Evolutionary conservation across 2,329 filamentous ascomycete genomes (phyloP), one percentile per base, ranked within the genome.

Genomic region (Leptosphaerulina australis): DNA sequence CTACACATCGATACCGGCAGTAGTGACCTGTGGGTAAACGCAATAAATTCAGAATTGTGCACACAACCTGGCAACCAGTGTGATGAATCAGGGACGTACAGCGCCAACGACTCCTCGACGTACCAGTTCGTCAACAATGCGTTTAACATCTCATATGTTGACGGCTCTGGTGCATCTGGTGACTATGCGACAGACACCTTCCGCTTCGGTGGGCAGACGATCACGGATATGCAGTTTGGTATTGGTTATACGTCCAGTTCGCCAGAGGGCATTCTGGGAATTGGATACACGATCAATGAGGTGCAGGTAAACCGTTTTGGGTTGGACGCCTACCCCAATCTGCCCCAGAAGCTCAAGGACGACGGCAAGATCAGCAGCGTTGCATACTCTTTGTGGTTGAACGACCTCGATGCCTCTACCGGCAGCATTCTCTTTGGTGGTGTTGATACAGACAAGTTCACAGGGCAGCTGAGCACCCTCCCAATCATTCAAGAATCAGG

Each of bases 121-220:
- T 93, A 92, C 72, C 65, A 80, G 25, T 91, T 86, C 67, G 73
- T 96, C 45, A 86, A 85, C 56, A 85, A 83, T 65, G 79, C 85
- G 53, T 96, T 97, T 77, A 92, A 93, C 74, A 96, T 96, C 57
- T 85, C 86, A 1, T 96, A 96, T 60, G 87, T 88, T 30, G 91
- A 96, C 72, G 89, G 89, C 35, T 88, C 88, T 0, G 84, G 85
- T 4, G 88, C 91, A 0, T 70, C 76, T 1, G 91, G 92, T 25
- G 88, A 94, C 72, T 96, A 96, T 69, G 89, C 84, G 2, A 85
- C 82, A 4, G 92, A 97, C 66, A 87, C 80, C 0, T 75, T 96
- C 49, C 76, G 73, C 4, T 77, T 91, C 44, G 85, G 82, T 10
- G 76, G 75, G 17, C 70, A 79, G 22, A 79, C 72, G 1, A 60